These are phyloP conservation scores for Suillus tomentosus DNA, from an alignment of 768 basidiomycete species.

Conservation along the genomic window DNA sequence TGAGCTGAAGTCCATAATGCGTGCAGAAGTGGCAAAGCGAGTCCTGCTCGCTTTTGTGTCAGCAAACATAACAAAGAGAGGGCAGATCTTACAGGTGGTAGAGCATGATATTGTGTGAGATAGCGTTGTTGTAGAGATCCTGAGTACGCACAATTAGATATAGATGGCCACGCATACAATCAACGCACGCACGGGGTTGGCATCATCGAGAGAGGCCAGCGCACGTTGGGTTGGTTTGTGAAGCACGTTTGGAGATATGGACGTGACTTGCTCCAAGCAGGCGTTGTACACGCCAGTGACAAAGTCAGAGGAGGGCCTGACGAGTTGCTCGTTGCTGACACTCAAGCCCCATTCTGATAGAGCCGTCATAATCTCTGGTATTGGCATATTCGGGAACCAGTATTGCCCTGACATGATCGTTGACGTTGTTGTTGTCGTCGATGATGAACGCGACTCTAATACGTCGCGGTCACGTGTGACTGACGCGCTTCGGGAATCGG, in stretches of 20 bases:
- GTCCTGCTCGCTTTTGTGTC: slow-evolving; percentile 40
- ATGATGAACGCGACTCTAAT: background rate
- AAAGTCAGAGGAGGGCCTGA: slow-evolving; percentile 68
- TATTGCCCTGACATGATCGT: slow-evolving; percentile 38
- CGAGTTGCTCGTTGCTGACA: slow-evolving; percentile 67
- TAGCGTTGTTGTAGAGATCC: slow-evolving; percentile 66
- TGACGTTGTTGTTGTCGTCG: background rate
- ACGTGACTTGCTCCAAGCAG: slow-evolving; percentile 72
- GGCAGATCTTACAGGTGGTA: slow-evolving; percentile 58
- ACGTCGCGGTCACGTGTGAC: slow-evolving; percentile 32
- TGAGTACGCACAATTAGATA: slow-evolving; percentile 27
- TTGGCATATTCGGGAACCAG: slow-evolving; percentile 68
- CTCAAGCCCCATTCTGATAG: slow-evolving; percentile 70
- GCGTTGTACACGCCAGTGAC: slow-evolving; percentile 69
- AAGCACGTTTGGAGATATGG: slow-evolving; percentile 58
- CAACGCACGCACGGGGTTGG: slow-evolving; percentile 51
- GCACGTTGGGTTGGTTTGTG: slow-evolving; percentile 59
- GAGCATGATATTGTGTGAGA: slow-evolving; percentile 64
- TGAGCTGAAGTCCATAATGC: slow-evolving; percentile 75
- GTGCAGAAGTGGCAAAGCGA: slow-evolving; percentile 71
- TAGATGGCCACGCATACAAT: background rate
- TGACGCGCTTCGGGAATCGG: slow-evolving; percentile 9
- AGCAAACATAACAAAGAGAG: background rate
- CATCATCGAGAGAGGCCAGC: slow-evolving; percentile 49
- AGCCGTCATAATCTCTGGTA: slow-evolving; percentile 62